A percentile compares a stretch with the other conserved stretches of the same genome.
Evolutionary conservation across 352 stramenopile species (phyloP).

Genomic region (Plasmopara muralis): DNA sequence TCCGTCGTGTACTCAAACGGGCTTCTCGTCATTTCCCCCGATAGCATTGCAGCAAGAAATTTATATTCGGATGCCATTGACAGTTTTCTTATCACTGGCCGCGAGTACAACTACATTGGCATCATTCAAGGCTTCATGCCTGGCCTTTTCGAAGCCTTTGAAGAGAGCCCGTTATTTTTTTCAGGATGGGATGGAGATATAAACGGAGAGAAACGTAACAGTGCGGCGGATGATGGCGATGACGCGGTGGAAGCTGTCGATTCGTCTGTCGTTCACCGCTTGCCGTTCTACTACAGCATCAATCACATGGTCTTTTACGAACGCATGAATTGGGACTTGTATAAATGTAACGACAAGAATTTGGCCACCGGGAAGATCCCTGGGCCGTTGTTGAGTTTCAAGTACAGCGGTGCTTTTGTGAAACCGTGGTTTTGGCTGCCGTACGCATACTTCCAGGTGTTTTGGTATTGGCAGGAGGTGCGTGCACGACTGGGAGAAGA

Average conservation of each 20-base stretch:
- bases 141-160: conserved; percentile 73
- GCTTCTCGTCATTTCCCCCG: conserved; percentile 70
- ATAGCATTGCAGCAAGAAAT: conserved; percentile 57
- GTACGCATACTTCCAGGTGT: conserved; percentile 78
- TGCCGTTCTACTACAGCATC: conserved; percentile 83
- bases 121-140: conserved; percentile 78
- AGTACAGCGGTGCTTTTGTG: conserved; percentile 66
- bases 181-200: conserved; percentile 37
- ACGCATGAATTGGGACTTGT: conserved; percentile 81
- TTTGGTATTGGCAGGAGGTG: conserved; percentile 74
- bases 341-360: conserved; percentile 79
- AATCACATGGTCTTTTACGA: conserved; percentile 88
- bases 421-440: conserved; percentile 81
- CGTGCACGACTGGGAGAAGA: conserved; percentile 55
- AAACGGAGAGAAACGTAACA: conserved; percentile 26
- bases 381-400: conserved; percentile 66
- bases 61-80: conserved; percentile 80
- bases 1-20: conserved; percentile 78
- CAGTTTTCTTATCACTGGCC: conserved; percentile 76
- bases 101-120: conserved; percentile 76
- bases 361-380: conserved; percentile 46
- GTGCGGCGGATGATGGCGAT: conserved; percentile 15
- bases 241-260: conserved; percentile 20
- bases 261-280: conserved; percentile 51
- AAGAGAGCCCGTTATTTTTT: conserved; percentile 74